phyloP scores from a whole-genome alignment of 305 asterid species.

The Rubia balearica region DNA sequence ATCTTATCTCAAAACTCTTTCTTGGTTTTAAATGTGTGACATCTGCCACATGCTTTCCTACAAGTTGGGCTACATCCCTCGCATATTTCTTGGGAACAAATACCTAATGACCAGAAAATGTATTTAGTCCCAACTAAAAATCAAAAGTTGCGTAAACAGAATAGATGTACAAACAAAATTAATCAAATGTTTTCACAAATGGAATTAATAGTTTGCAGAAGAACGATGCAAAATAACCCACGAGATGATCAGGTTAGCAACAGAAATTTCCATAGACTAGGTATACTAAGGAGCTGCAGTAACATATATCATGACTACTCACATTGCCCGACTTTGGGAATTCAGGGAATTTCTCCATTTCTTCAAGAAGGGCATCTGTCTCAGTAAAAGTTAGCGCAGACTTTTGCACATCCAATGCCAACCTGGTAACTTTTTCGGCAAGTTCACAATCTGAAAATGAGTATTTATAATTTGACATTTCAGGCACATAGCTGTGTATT shows the following conservation, averaged over 20 bases:
- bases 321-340: constrained; percentile 50
- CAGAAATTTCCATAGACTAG: background rate
- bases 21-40: constrained; percentile 24
- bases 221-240: background rate
- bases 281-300: constrained; percentile 2
- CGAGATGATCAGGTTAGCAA: background rate
- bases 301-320: constrained; percentile 31
- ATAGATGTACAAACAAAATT: background rate
- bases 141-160: background rate
- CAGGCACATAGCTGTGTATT: constrained; percentile 40
- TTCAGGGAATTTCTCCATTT: constrained; percentile 58
- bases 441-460: constrained; percentile 61
- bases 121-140: constrained; percentile 17
- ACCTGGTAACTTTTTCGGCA: constrained; percentile 41
- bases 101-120: constrained; percentile 44
- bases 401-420: constrained; percentile 44
- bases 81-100: constrained; percentile 45
- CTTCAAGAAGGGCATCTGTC: constrained; percentile 38
- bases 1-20: constrained; percentile 28
- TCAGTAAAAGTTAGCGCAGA: constrained; percentile 41
- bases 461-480: constrained; percentile 38
- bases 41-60: constrained; percentile 25
- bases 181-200: background rate
- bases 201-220: background rate
- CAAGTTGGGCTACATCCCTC: constrained; percentile 22